These are phyloP conservation scores for Cystobasidium slooffiae DNA, from an alignment of 1,284 basidiomycete species.

Conservation along the genomic window DNA sequence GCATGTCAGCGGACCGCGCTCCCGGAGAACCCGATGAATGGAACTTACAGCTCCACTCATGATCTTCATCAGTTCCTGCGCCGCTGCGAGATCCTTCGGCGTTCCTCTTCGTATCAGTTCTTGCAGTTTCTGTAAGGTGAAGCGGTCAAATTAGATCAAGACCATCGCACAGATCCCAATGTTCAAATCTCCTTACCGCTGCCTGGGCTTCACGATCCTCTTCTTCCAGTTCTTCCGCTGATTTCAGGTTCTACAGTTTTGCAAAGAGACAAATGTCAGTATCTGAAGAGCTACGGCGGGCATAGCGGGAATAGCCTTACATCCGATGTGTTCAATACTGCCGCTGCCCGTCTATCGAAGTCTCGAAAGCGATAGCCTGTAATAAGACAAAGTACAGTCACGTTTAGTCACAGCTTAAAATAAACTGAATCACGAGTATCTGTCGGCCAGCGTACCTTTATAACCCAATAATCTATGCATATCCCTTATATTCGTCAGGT, in stretches of 20 bases:
- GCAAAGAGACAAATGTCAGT: not conserved
- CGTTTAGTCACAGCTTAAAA: not conserved
- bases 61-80: constrained; percentile 97
- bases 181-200: constrained; percentile 61
- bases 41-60: constrained; percentile 79
- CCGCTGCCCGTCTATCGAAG: constrained; percentile 62
- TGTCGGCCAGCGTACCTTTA: constrained; percentile 67
- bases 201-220: constrained; percentile 94
- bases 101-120: constrained; percentile 96
- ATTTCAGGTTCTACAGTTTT: constrained; percentile 77
- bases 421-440: not conserved
- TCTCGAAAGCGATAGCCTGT: constrained; percentile 83
- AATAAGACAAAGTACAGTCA: not conserved
- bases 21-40: not conserved
- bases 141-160: not conserved
- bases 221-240: constrained; percentile 92
- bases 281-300: not conserved
- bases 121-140: constrained; percentile 73
- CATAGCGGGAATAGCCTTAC: constrained; percentile 50
- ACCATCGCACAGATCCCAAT: no score
- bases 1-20: not conserved
- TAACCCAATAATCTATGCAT: constrained; percentile 95
- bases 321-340: constrained; percentile 61
- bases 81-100: constrained; percentile 90
- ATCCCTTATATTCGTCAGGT: constrained; percentile 94